Percentiles rank a stretch among this genome's conserved stretches.
phyloP scores from a whole-genome alignment of 352 stramenopile species.

The Nothophytophthora sp. region DNA sequence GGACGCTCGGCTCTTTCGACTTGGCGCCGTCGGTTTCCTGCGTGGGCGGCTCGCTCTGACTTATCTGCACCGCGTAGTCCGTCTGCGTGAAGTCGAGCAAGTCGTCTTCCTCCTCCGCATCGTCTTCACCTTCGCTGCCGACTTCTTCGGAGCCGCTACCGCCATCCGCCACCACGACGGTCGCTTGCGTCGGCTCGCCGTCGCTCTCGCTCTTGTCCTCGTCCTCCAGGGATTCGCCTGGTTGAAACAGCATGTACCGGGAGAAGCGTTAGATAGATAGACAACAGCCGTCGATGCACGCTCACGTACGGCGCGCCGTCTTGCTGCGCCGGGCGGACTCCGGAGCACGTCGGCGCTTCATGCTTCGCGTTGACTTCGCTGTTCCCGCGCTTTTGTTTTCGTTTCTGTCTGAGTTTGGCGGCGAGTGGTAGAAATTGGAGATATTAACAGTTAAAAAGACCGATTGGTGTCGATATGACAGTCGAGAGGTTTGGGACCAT shows the following conservation, averaged over 20 bases:
- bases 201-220: slow-evolving; percentile 35
- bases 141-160: slow-evolving; percentile 24
- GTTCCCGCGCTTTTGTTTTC: slow-evolving; percentile 22
- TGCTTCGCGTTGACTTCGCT: slow-evolving; percentile 4
- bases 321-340: slow-evolving; percentile 29
- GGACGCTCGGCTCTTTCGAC: slow-evolving; percentile 28
- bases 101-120: slow-evolving; percentile 46
- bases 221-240: slow-evolving; percentile 33
- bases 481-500: too few relatives aligned
- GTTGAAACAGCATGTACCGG: not conserved
- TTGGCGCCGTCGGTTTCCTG: slow-evolving; percentile 34
- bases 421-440: not conserved
- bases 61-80: slow-evolving; percentile 65
- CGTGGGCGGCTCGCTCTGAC: slow-evolving; percentile 26
- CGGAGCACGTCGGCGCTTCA: slow-evolving; percentile 42
- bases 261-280: not conserved
- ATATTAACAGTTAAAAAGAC: not conserved
- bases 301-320: slow-evolving; percentile 33
- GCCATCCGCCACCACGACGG: slow-evolving; percentile 25
- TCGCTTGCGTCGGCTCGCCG: slow-evolving; percentile 24
- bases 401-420: too few relatives aligned
- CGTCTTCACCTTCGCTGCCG: slow-evolving; percentile 7
- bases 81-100: slow-evolving; percentile 80
- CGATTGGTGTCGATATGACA: too few relatives aligned
- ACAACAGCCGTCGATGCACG: not conserved